Percentiles rank a stretch among this genome's conserved stretches.
phyloP scores from a whole-genome alignment of 306 rosid species.

The Casuarina glauca region DNA sequence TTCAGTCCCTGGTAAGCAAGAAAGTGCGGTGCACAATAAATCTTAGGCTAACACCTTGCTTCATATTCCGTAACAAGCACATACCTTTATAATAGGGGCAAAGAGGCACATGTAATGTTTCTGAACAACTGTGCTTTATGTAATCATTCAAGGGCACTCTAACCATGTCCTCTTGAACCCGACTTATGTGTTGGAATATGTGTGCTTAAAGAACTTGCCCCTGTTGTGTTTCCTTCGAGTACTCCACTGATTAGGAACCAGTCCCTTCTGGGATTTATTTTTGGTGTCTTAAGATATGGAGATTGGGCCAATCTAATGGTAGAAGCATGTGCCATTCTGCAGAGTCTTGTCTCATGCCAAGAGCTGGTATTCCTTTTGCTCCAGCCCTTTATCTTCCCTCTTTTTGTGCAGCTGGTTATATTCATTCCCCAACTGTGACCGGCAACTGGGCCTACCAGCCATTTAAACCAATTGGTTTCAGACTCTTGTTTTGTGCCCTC shows the following conservation, averaged over 20 bases:
- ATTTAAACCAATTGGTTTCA: no score
- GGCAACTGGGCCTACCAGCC: no score
- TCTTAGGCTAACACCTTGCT: background rate
- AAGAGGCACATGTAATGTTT: background rate
- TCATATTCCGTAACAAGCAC: background rate
- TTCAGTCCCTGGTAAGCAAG: background rate
- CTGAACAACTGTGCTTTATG: background rate
- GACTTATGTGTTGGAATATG: background rate
- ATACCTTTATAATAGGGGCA: background rate
- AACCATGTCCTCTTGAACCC: background rate
- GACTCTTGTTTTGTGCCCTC: no score
- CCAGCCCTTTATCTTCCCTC: background rate
- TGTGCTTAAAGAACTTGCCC: no score
- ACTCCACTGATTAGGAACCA: no score
- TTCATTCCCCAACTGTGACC: background rate
- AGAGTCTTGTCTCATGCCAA: no score
- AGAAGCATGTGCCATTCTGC: no score
- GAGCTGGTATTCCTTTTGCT: background rate
- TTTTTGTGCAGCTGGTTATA: background rate
- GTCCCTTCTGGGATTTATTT: no score
- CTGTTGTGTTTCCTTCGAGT: no score
- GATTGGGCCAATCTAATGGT: no score
- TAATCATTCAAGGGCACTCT: background rate
- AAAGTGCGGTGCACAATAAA: background rate
- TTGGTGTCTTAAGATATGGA: no score